These are phyloP conservation scores for Elsinoe fawcettii DNA, from an alignment of 2,329 filamentous ascomycete genomes.

Conservation along the genomic window DNA sequence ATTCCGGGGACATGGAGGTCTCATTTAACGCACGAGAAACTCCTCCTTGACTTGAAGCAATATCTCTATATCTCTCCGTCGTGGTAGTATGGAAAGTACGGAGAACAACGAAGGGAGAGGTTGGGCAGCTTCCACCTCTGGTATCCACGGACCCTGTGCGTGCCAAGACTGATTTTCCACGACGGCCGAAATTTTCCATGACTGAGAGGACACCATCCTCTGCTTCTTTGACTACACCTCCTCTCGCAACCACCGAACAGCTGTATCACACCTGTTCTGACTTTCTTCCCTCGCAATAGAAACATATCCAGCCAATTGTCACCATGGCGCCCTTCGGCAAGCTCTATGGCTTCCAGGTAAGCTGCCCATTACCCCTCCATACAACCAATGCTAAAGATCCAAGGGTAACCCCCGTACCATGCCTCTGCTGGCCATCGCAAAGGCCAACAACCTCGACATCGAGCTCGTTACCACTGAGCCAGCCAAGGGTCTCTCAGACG, in stretches of 20 bases:
- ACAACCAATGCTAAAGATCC: background rate
- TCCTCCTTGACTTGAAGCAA: too few species aligned
- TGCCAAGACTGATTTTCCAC: constrained; percentile 29
- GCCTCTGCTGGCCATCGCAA: constrained; percentile 84
- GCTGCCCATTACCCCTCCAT: constrained; percentile 24
- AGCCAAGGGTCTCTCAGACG: constrained; percentile 55
- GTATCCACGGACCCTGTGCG: background rate
- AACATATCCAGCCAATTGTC: constrained; percentile 17
- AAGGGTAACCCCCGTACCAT: constrained; percentile 86
- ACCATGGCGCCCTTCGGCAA: constrained; percentile 74
- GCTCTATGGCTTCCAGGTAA: constrained; percentile 81
- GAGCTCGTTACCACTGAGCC: constrained; percentile 70
- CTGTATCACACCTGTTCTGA: background rate
- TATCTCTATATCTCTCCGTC: too few species aligned
- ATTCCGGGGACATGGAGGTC: too few species aligned
- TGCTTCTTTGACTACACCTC: background rate
- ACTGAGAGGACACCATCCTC: constrained; percentile 17
- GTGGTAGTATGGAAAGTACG: background rate
- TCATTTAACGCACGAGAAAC: too few species aligned
- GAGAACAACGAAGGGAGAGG: constrained; percentile 36
- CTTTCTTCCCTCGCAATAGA: constrained; percentile 12
- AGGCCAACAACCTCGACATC: constrained; percentile 92
- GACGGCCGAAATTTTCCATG: constrained; percentile 24
- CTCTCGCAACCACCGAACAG: constrained; percentile 10
- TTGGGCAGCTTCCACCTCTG: constrained; percentile 21